Conservation (phyloP, 176 grass and related monocot species). For the Musa itinerans region DNA sequence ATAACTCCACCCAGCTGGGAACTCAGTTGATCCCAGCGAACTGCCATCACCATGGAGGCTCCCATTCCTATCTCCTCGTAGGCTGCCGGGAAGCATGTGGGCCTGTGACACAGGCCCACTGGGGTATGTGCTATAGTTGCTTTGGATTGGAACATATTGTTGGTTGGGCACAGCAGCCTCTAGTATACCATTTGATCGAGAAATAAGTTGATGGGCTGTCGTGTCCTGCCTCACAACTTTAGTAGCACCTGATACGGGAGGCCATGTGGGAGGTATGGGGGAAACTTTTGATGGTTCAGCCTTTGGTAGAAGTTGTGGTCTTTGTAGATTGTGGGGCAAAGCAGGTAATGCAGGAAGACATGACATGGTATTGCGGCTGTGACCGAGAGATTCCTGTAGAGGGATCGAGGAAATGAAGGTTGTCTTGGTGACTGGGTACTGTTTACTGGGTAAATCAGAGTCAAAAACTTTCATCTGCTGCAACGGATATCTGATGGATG, state of each 20-base stretch:
- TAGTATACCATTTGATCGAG: conserved; percentile 9
- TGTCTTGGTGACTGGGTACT: conserved; percentile 28
- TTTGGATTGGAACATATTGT: conserved; percentile 23
- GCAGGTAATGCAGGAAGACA: conserved; percentile 15
- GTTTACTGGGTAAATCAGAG: conserved; percentile 10
- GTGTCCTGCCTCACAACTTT: conserved; percentile 3
- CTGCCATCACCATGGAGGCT: not conserved
- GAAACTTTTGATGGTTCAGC: not conserved
- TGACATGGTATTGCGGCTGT: not conserved
- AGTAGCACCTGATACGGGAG: not conserved
- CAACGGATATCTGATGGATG: not conserved
- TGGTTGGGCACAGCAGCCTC: conserved; percentile 19
- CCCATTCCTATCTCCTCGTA: conserved; percentile 4
- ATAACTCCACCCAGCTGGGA: conserved; percentile 22
- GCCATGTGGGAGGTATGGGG: conserved; percentile 27
- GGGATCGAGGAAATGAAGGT: conserved; percentile 16
- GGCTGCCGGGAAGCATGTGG: conserved; percentile 3
- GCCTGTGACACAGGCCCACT: conserved; percentile 4
- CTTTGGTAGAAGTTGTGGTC: not conserved
- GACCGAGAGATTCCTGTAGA: not conserved
- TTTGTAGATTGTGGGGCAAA: not conserved
- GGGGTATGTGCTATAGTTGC: conserved; percentile 23
- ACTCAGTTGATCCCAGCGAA: conserved; percentile 22
- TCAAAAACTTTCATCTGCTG: conserved; percentile 1
- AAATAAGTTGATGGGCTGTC: conserved; percentile 29